These are phyloP conservation scores for Hymenotorrendiella dingleyae DNA, from an alignment of 2,329 filamentous ascomycete genomes.

Conservation along the genomic window DNA sequence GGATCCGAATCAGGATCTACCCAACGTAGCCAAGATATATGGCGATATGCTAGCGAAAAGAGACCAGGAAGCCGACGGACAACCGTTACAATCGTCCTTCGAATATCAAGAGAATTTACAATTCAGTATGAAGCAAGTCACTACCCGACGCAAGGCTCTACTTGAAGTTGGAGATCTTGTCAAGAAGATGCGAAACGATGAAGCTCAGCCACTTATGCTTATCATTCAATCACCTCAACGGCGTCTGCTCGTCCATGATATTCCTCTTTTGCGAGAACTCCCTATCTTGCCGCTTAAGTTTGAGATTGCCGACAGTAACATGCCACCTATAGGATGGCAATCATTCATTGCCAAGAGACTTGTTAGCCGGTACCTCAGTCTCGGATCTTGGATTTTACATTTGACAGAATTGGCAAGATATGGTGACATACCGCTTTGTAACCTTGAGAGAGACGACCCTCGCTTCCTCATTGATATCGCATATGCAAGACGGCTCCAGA, in stretches of 20 bases:
- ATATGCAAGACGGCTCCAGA: constrained; percentile 83
- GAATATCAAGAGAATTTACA: constrained; percentile 79
- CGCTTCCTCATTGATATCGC: constrained; percentile 93
- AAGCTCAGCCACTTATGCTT: constrained; percentile 71
- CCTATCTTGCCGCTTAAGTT: constrained; percentile 77
- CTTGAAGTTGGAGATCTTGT: constrained; percentile 82
- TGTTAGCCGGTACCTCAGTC: constrained; percentile 81
- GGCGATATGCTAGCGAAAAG: constrained; percentile 64
- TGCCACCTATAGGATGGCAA: constrained; percentile 94
- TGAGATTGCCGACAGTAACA: constrained; percentile 75
- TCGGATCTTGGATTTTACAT: constrained; percentile 90
- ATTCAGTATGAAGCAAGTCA: constrained; percentile 84
- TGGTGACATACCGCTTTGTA: constrained; percentile 90
- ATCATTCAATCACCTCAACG: constrained; percentile 88
- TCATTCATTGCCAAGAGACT: constrained; percentile 78
- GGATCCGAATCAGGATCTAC: constrained; percentile 73
- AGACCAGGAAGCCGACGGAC: constrained; percentile 58
- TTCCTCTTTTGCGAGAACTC: constrained; percentile 77
- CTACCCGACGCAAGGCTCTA: constrained; percentile 81
- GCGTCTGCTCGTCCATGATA: constrained; percentile 73
- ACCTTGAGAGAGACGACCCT: constrained; percentile 89
- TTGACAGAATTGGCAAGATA: constrained; percentile 83
- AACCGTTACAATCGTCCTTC: constrained; percentile 75
- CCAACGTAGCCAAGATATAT: constrained; percentile 88
- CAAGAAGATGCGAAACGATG: constrained; percentile 85